These are phyloP conservation scores for Plasmodium vivax DNA, from an alignment of 169 alveolate genomes.

Conservation along the genomic window DNA sequence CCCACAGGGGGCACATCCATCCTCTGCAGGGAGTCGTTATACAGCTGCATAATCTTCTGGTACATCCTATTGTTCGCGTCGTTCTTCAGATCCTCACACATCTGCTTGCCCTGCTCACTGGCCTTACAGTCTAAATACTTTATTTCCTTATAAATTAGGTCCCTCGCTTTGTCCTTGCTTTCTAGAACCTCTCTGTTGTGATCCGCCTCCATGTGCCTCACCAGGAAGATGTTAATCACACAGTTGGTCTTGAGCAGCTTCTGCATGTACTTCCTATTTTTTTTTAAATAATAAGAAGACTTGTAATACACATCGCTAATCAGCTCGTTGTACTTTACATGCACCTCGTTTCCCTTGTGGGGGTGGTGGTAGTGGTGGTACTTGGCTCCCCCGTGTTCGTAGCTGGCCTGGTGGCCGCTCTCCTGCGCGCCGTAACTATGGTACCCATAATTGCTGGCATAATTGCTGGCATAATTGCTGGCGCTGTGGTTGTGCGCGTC, in stretches of 20 bases:
- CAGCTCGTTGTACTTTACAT: conserved; percentile 7
- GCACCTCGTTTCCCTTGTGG: neutral
- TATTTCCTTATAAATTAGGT: conserved; percentile 16
- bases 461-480: neutral
- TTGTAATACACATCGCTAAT: conserved; percentile 51
- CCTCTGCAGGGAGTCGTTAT: conserved; percentile 5
- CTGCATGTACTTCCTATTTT: conserved; percentile 59
- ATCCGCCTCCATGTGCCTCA: conserved; percentile 71
- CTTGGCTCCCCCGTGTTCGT: neutral
- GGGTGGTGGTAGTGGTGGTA: neutral
- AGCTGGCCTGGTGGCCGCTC: neutral
- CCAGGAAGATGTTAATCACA: conserved; percentile 42
- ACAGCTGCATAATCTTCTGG: conserved; percentile 30
- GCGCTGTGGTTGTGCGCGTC: neutral
- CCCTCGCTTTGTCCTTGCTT: conserved; percentile 4
- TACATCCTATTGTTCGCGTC: neutral
- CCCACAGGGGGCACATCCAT: neutral
- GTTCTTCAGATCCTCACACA: conserved; percentile 7
- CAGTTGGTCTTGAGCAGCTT: conserved; percentile 21
- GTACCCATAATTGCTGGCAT: neutral
- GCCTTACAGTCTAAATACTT: conserved; percentile 25
- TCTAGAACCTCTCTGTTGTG: conserved; percentile 51
- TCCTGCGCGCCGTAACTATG: neutral
- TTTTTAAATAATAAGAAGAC: conserved; percentile 24
- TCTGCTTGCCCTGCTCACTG: conserved; percentile 51